Conservation (phyloP, 73 alveolate species). For the Tetrahymena malaccensis region DNA sequence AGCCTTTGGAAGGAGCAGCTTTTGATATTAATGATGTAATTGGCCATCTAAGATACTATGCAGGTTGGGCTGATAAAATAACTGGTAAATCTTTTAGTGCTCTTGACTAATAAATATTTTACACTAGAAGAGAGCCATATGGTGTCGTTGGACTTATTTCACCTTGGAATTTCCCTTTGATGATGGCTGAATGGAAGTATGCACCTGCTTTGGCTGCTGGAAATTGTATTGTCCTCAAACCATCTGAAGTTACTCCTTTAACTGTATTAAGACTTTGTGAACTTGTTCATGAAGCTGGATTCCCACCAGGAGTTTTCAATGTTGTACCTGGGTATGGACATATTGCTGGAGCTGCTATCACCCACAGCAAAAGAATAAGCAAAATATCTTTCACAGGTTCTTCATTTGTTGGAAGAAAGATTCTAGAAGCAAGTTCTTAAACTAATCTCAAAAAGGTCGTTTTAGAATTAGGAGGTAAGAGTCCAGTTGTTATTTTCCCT, state of each 20-base stretch:
- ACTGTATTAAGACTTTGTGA: slow-evolving; percentile 74
- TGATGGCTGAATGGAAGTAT: slow-evolving; percentile 74
- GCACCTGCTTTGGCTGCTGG: slow-evolving; percentile 94
- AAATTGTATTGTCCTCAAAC: slow-evolving; percentile 72
- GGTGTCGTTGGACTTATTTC: slow-evolving; percentile 84
- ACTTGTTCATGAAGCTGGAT: slow-evolving; percentile 75
- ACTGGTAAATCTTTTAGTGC: slow-evolving; percentile 28
- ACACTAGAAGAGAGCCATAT: slow-evolving; percentile 59
- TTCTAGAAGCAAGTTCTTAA: slow-evolving; percentile 60
- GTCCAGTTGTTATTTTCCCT: slow-evolving; percentile 72
- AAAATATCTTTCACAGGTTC: slow-evolving; percentile 91
- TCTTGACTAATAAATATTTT: neutral
- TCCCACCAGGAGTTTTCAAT: slow-evolving; percentile 88
- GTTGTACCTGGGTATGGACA: slow-evolving; percentile 80
- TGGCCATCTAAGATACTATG: slow-evolving; percentile 51
- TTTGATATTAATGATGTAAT: slow-evolving; percentile 50
- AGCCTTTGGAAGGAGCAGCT: slow-evolving; percentile 48
- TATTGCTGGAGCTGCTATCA: slow-evolving; percentile 63
- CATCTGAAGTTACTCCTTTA: slow-evolving; percentile 87
- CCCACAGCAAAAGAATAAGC: slow-evolving; percentile 60
- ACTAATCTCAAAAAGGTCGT: slow-evolving; percentile 64
- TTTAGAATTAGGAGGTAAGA: slow-evolving; percentile 88
- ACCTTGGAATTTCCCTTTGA: slow-evolving; percentile 90
- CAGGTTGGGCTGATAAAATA: slow-evolving; percentile 69
- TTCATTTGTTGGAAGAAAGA: slow-evolving; percentile 73